Evolutionary conservation across 2,329 filamentous ascomycete species (phyloP).

Genomic region (Elsinoe batatas): DNA sequence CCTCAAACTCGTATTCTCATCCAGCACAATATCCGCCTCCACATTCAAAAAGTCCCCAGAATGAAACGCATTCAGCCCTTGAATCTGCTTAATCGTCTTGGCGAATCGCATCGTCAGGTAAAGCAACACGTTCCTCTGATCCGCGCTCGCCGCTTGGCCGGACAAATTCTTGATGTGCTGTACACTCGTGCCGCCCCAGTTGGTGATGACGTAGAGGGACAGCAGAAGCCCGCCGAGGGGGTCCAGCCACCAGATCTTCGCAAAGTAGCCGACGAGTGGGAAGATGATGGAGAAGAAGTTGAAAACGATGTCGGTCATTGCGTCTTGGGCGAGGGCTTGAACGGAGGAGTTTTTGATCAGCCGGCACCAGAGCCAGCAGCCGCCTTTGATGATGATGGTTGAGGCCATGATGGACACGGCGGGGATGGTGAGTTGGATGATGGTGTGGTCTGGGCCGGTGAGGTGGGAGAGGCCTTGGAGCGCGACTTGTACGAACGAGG

Average conservation of each 20-base stretch:
- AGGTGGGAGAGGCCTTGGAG: constrained; percentile 60
- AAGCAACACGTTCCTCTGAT: constrained; percentile 73
- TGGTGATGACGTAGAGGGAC: constrained; percentile 68
- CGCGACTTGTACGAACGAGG: constrained; percentile 68
- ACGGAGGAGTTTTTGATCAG: constrained; percentile 78
- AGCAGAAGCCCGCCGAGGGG: constrained; percentile 67
- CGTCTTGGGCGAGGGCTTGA: constrained; percentile 63
- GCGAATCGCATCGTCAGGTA: constrained; percentile 94
- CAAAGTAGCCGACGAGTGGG: constrained; percentile 68
- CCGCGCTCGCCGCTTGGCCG: constrained; percentile 66
- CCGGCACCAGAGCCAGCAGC: constrained; percentile 81
- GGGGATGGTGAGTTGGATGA: constrained; percentile 63
- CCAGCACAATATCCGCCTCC: constrained; percentile 73
- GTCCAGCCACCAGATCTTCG: constrained; percentile 75
- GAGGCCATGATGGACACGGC: constrained; percentile 71
- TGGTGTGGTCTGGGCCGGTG: constrained; percentile 47
- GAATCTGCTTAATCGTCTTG: constrained; percentile 74
- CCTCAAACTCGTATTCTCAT: constrained; percentile 62
- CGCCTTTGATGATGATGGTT: constrained; percentile 72
- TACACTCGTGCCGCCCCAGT: constrained; percentile 64
- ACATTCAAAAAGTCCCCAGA: constrained; percentile 78
- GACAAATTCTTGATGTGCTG: constrained; percentile 74
- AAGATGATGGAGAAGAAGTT: constrained; percentile 85
- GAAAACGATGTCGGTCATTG: constrained; percentile 72
- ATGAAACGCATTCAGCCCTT: constrained; percentile 76